These are phyloP conservation scores for Echria macrotheca DNA, from an alignment of 495 filamentous ascomycete genomes.

Conservation along the genomic window DNA sequence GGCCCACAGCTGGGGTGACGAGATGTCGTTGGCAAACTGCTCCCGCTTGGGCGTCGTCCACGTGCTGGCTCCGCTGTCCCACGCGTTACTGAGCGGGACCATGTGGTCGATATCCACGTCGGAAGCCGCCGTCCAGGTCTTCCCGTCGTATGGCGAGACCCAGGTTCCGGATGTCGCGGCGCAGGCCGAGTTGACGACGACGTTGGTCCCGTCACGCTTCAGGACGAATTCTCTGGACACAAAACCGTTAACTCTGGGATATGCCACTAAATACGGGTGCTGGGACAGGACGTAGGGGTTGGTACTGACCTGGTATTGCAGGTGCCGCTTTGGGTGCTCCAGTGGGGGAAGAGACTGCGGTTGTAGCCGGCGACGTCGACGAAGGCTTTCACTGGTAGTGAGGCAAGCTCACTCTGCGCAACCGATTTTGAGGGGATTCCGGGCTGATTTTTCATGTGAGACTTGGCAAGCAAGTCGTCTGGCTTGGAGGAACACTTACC, in stretches of 20 bases:
- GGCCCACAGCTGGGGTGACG: slow-evolving; percentile 63
- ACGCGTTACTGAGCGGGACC: slow-evolving; percentile 68
- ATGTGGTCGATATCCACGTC: slow-evolving; percentile 75
- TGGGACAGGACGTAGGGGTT: no score
- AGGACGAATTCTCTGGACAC: slow-evolving; percentile 56
- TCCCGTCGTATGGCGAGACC: slow-evolving; percentile 64
- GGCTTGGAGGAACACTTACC: not conserved
- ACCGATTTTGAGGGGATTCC: slow-evolving; percentile 48
- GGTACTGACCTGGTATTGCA: slow-evolving; percentile 52
- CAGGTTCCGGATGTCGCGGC: slow-evolving; percentile 54
- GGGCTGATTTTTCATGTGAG: slow-evolving; percentile 27
- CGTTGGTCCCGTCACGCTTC: slow-evolving; percentile 59
- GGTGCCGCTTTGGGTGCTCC: slow-evolving; percentile 55
- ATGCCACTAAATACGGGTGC: no score
- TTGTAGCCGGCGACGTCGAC: slow-evolving; percentile 48
- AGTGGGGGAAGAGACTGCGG: slow-evolving; percentile 59
- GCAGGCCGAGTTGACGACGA: slow-evolving; percentile 48
- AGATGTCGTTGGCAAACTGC: slow-evolving; percentile 65
- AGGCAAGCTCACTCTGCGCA: slow-evolving; percentile 48
- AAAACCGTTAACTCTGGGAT: no score
- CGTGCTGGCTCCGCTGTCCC: slow-evolving; percentile 53
- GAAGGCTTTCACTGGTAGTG: slow-evolving; percentile 44
- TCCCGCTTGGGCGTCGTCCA: slow-evolving; percentile 58
- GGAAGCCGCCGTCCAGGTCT: slow-evolving; percentile 56
- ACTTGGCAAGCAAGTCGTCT: not conserved